Percentiles rank a stretch among this genome's conserved stretches.
Conservation (phyloP, 108 stramenopile species). For the Aurantiochytrium sp. region DNA sequence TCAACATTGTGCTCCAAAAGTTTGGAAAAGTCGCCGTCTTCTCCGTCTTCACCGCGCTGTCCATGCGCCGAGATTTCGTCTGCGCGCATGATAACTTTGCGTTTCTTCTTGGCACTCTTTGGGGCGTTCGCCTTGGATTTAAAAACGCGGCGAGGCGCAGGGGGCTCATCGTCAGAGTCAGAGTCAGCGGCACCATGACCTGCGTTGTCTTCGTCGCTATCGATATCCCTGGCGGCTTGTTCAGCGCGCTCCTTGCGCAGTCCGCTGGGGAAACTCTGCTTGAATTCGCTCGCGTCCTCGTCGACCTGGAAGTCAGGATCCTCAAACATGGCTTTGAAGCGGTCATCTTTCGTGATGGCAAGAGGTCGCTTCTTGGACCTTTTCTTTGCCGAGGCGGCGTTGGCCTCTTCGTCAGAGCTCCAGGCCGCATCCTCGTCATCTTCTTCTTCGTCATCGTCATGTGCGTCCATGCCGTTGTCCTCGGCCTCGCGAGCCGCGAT, state of each 20-base stretch:
- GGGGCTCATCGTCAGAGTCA: conserved; percentile 19
- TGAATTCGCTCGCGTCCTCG: conserved; percentile 82
- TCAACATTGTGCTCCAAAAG: not conserved
- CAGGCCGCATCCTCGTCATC: conserved; percentile 59
- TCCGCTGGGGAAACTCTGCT: conserved; percentile 85
- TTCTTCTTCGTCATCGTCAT: not conserved
- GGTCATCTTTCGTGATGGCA: conserved; percentile 67
- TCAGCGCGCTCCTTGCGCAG: conserved; percentile 45
- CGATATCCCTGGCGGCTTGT: conserved; percentile 49
- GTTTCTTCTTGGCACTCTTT: not conserved
- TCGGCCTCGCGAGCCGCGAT: conserved; percentile 45
- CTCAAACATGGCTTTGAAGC: conserved; percentile 82
- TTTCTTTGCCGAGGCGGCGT: conserved; percentile 51
- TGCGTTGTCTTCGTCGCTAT: conserved; percentile 58
- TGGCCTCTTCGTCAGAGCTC: conserved; percentile 64
- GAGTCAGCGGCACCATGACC: conserved; percentile 31
- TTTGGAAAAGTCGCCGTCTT: not conserved
- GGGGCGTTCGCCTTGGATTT: not conserved
- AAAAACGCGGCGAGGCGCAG: not conserved
- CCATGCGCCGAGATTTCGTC: no score
- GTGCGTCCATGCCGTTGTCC: not conserved
- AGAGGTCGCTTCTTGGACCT: conserved; percentile 58
- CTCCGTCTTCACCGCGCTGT: not conserved
- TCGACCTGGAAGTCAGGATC: conserved; percentile 90
- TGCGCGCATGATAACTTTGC: not conserved